phyloP scores from a whole-genome alignment of 1,284 basidiomycete species.

The Blastosporella zonata region DNA sequence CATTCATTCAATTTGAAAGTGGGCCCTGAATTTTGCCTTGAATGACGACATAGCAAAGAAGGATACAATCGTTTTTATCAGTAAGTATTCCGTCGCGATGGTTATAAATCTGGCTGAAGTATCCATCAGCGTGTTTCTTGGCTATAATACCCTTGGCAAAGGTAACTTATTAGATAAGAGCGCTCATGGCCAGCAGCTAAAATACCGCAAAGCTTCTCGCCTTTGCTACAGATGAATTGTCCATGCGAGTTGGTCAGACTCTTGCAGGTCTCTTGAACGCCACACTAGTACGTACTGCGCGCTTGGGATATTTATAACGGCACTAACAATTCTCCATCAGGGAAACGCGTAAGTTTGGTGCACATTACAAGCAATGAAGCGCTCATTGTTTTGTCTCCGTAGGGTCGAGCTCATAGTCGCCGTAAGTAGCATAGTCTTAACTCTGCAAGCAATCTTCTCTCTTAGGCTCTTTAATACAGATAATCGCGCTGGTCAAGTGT shows the following conservation, averaged over 20 bases:
- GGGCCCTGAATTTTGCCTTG: constrained; percentile 69
- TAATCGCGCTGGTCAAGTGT: constrained; percentile 80
- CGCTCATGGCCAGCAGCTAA: constrained; percentile 1
- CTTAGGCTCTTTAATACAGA: constrained; percentile 42
- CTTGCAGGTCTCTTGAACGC: constrained; percentile 85
- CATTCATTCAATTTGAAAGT: constrained; percentile 37
- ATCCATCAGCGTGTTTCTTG: constrained; percentile 58
- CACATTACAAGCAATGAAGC: neutral
- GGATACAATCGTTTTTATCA: constrained; percentile 69
- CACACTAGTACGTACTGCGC: constrained; percentile 66
- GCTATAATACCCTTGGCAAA: constrained; percentile 76
- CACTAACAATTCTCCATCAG: constrained; percentile 31
- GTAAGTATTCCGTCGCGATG: constrained; percentile 39
- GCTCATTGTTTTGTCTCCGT: constrained; percentile 7
- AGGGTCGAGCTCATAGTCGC: constrained; percentile 82
- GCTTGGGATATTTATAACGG: constrained; percentile 3
- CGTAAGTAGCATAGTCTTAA: constrained; percentile 38
- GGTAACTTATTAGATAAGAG: constrained; percentile 29
- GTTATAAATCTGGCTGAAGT: constrained; percentile 1
- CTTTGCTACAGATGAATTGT: constrained; percentile 86
- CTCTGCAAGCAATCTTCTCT: constrained; percentile 15
- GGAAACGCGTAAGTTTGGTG: constrained; percentile 67
- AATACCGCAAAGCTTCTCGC: constrained; percentile 60
- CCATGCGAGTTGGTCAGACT: constrained; percentile 81
- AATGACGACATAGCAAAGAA: constrained; percentile 31